Evolutionary conservation across 805 yeast genomes (phyloP).

Genomic region (Yamadazyma akitaensis): DNA sequence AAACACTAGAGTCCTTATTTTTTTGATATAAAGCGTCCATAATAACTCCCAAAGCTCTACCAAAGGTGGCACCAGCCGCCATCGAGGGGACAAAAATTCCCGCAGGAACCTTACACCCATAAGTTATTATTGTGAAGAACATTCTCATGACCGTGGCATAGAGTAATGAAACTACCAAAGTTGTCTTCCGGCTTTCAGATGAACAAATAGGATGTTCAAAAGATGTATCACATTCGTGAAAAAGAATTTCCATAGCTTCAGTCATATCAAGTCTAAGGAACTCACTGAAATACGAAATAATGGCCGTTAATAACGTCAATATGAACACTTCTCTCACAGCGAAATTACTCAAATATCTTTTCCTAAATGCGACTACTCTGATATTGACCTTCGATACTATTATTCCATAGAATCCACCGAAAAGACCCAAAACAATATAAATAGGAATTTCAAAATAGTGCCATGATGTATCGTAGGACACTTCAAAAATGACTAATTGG

Average conservation of each 20-base stretch:
- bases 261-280: conserved; percentile 90
- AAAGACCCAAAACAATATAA: conserved; percentile 73
- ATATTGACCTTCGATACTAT: conserved; percentile 72
- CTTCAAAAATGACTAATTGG: conserved; percentile 88
- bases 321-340: conserved; percentile 70
- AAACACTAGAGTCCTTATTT: conserved; percentile 34
- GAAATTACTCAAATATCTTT: conserved; percentile 53
- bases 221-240: conserved; percentile 69
- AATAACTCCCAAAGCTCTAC: conserved; percentile 77
- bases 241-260: conserved; percentile 84
- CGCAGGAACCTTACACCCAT: conserved; percentile 95
- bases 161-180: conserved; percentile 50
- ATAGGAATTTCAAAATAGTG: conserved; percentile 79
- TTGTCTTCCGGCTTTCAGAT: conserved; percentile 23
- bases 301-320: conserved; percentile 66
- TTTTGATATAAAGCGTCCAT: conserved; percentile 45
- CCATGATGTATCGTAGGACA: conserved; percentile 86
- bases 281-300: conserved; percentile 78
- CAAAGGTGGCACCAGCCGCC: conserved; percentile 95
- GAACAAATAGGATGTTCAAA: conserved; percentile 43
- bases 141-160: conserved; percentile 74
- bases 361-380: conserved; percentile 72
- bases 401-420: conserved; percentile 91
- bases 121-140: conserved; percentile 73
- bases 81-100: conserved; percentile 96